These are phyloP conservation scores for Allium sativum DNA, from an alignment of 106 monocot genomes.

Conservation along the genomic window DNA sequence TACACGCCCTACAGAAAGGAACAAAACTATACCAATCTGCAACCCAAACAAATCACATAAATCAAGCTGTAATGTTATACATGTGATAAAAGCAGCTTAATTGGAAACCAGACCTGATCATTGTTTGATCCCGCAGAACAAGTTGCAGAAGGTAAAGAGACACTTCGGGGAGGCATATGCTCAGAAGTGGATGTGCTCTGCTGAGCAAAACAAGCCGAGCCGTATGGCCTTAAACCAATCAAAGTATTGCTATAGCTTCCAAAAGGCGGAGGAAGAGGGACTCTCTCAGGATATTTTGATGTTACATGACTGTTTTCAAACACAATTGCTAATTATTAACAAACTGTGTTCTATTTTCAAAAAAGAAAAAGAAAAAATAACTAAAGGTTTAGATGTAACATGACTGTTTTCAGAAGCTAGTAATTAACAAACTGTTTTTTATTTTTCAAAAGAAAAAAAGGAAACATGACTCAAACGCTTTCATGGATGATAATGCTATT, in stretches of 20 bases:
- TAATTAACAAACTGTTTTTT: background rate
- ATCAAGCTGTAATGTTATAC: background rate
- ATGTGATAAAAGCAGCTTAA: background rate
- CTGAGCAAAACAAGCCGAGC: slow-evolving; percentile 20
- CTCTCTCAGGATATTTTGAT: slow-evolving; percentile 55
- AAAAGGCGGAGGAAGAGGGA: slow-evolving; percentile 59
- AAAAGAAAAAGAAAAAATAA: too few species aligned
- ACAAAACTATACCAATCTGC: background rate
- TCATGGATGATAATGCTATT: too few species aligned
- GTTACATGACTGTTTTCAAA: slow-evolving; percentile 19
- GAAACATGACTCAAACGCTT: too few species aligned
- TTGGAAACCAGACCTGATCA: background rate
- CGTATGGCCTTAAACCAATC: slow-evolving; percentile 19
- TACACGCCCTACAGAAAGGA: background rate
- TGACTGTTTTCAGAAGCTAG: slow-evolving; percentile 19
- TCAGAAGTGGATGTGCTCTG: slow-evolving; percentile 20
- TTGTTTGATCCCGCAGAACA: slow-evolving; percentile 1
- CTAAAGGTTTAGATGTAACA: slow-evolving; percentile 20
- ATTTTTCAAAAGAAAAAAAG: too few species aligned
- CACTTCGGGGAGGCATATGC: slow-evolving; percentile 20
- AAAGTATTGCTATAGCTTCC: slow-evolving; percentile 16
- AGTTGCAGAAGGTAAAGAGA: slow-evolving; percentile 9
- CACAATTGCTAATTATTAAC: background rate
- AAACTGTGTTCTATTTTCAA: too few species aligned
- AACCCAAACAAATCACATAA: background rate